Evolutionary conservation across 1,284 basidiomycete species (phyloP).

Genomic region (Peniophora sp.): DNA sequence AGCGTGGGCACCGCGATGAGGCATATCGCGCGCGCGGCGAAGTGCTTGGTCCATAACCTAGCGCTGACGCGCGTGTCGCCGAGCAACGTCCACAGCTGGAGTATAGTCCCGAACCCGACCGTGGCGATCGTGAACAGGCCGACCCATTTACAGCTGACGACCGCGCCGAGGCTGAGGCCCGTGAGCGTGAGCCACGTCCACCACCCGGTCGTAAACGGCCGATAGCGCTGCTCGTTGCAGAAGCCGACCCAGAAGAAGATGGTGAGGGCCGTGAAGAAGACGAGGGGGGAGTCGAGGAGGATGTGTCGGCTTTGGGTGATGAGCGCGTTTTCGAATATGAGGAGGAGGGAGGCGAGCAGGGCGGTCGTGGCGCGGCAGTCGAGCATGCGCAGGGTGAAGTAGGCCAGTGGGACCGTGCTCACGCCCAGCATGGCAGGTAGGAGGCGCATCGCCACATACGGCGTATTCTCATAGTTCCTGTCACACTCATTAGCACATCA

Average conservation of each 20-base stretch:
- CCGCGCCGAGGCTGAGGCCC: slow-evolving; percentile 86
- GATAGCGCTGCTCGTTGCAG: slow-evolving; percentile 80
- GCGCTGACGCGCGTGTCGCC: slow-evolving; percentile 83
- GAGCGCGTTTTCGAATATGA: slow-evolving; percentile 96
- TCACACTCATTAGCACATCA: slow-evolving; percentile 1
- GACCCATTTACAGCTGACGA: slow-evolving; percentile 96
- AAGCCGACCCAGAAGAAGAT: slow-evolving; percentile 87
- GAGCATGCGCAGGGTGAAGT: slow-evolving; percentile 88
- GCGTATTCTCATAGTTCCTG: slow-evolving; percentile 80
- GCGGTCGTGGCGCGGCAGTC: slow-evolving; percentile 88
- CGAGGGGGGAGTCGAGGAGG: slow-evolving; percentile 92
- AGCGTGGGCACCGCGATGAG: slow-evolving; percentile 78
- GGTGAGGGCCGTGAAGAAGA: slow-evolving; percentile 95
- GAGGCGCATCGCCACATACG: slow-evolving; percentile 94
- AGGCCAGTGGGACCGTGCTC: slow-evolving; percentile 83
- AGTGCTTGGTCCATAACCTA: slow-evolving; percentile 73
- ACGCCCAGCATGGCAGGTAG: slow-evolving; percentile 89
- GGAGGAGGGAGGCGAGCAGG: slow-evolving; percentile 81
- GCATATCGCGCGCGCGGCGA: slow-evolving; percentile 82
- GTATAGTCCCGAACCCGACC: slow-evolving; percentile 77
- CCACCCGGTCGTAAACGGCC: slow-evolving; percentile 81
- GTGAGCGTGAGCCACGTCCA: slow-evolving; percentile 91
- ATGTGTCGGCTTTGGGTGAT: slow-evolving; percentile 95
- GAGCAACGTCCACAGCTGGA: slow-evolving; percentile 86
- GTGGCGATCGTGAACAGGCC: slow-evolving; percentile 99